phyloP scores from a whole-genome alignment of 73 alveolate species.

The Stentor coeruleus region DNA sequence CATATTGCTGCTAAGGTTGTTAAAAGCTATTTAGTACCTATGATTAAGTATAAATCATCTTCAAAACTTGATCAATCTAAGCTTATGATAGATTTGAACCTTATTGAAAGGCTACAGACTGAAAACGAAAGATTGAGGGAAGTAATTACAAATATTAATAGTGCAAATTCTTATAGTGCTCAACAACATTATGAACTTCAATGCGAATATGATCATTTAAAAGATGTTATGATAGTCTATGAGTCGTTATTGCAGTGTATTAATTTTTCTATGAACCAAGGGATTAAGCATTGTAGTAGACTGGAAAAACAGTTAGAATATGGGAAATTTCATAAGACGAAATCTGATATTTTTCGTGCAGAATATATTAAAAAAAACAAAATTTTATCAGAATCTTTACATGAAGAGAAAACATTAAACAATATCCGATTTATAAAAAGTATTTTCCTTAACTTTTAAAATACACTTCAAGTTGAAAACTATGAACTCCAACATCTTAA shows the following conservation, averaged over 20 bases:
- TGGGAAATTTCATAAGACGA: not conserved
- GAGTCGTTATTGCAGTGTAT: not conserved
- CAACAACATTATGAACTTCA: not conserved
- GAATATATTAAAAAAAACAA: not conserved
- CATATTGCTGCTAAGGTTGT: slow-evolving; percentile 63
- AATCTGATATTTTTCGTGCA: not conserved
- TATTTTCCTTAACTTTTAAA: not conserved
- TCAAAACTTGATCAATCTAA: not conserved
- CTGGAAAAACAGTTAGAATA: not conserved
- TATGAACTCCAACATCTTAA: not conserved
- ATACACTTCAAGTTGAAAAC: not conserved
- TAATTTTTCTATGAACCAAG: not conserved
- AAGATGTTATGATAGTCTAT: not conserved
- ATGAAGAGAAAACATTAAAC: not conserved
- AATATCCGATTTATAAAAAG: not conserved
- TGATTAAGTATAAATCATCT: slow-evolving; percentile 40
- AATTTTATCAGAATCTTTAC: not conserved
- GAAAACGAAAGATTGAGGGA: not conserved
- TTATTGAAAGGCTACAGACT: not conserved
- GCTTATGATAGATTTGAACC: not conserved
- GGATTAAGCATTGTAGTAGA: not conserved
- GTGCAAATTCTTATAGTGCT: not conserved
- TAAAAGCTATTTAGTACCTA: slow-evolving; percentile 53
- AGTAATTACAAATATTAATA: no score
- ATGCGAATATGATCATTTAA: not conserved